These are phyloP conservation scores for Eucalyptus curtisii DNA, from an alignment of 345 rosid genomes.

Conservation along the genomic window DNA sequence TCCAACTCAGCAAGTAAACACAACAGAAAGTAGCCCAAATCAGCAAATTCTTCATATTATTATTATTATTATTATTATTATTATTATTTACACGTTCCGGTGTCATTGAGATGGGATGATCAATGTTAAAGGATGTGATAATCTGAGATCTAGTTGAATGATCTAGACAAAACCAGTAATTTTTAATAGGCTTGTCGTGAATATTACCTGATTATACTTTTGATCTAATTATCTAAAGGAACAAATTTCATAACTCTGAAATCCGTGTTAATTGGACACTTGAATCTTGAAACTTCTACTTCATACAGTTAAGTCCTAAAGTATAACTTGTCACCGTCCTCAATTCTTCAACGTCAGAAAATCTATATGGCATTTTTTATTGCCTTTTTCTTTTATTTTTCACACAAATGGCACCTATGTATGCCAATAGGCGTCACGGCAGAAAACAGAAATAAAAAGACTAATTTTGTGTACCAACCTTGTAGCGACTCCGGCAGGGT, in stretches of 20 bases:
- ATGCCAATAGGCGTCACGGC: not conserved
- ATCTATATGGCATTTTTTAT: not conserved
- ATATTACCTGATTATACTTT: not conserved
- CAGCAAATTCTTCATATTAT: not conserved
- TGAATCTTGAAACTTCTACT: not conserved
- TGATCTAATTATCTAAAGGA: not conserved
- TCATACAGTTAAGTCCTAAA: not conserved
- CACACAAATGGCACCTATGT: not conserved
- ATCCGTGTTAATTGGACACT: not conserved
- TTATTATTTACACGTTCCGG: fast-evolving
- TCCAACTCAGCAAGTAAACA: not conserved
- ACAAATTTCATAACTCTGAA: not conserved
- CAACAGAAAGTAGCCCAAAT: not conserved
- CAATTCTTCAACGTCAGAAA: not conserved
- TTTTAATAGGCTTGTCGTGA: not conserved
- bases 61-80: too few species aligned
- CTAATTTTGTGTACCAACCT: not conserved
- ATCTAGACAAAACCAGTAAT: not conserved
- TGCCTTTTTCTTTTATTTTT: not conserved
- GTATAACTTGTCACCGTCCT: not conserved
- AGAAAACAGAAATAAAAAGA: not conserved
- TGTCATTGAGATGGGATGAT: not conserved
- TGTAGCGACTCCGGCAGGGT: not conserved
- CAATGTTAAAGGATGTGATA: not conserved
- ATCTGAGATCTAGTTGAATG: not conserved